A percentile compares a stretch with the other conserved stretches of the same genome.
phyloP scores from a whole-genome alignment of 2,329 filamentous ascomycete species.

The Blastomyces gilchristii region DNA sequence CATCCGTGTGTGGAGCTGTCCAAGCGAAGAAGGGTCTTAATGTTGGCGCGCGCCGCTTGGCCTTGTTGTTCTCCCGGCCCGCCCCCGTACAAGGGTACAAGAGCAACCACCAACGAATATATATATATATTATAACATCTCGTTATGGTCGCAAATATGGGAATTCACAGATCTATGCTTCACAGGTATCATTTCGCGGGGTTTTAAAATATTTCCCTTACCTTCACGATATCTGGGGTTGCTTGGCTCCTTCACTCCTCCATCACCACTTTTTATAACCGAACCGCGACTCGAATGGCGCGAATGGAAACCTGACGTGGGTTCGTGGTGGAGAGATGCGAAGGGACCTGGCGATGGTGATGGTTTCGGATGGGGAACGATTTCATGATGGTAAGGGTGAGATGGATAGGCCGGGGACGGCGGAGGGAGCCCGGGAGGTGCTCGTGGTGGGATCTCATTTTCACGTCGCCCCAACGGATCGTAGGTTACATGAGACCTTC shows the following conservation, averaged over 20 bases:
- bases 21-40: background rate
- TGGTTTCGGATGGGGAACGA: constrained; percentile 15
- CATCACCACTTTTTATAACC: constrained; percentile 17
- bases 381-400: constrained; percentile 16
- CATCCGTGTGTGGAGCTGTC: background rate
- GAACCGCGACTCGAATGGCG: constrained; percentile 18
- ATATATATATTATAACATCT: background rate
- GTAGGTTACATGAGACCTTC: constrained; percentile 18
- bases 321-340: constrained; percentile 19
- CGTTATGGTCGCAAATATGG: background rate
- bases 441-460: constrained; percentile 12
- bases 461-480: constrained; percentile 18
- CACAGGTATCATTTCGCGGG: background rate
- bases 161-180: background rate
- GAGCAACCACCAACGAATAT: background rate
- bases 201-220: constrained; percentile 15
- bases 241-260: constrained; percentile 15
- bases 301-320: constrained; percentile 17
- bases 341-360: constrained; percentile 15
- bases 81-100: background rate
- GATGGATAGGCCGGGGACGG: constrained; percentile 12
- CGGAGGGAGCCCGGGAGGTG: constrained; percentile 7
- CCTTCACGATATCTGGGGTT: constrained; percentile 21
- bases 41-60: background rate
- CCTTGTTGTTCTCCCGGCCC: background rate